phyloP scores from a whole-genome alignment of 2,329 filamentous ascomycete species.

The Cercospora citrullina region DNA sequence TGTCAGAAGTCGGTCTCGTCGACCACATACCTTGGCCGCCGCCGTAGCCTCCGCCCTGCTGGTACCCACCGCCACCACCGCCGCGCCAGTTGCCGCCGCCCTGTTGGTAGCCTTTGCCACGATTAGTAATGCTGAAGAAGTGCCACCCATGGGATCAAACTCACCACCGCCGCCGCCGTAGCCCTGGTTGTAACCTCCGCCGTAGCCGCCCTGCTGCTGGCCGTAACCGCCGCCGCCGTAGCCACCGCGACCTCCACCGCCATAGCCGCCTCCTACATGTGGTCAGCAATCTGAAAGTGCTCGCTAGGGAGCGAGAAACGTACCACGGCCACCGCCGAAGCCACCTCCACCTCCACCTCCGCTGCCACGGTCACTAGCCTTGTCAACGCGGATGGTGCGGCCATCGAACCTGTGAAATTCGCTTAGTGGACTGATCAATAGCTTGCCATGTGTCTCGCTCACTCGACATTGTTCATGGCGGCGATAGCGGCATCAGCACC shows the following conservation, averaged over 20 bases:
- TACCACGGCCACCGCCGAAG: slow-evolving; percentile 45
- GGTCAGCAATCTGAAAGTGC: not conserved
- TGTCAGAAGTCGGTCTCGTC: not conserved
- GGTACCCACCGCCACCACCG: slow-evolving; percentile 30
- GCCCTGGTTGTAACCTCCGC: slow-evolving; percentile 31
- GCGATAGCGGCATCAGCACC: slow-evolving; percentile 76
- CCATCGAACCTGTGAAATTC: slow-evolving; percentile 75
- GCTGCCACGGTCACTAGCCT: slow-evolving; percentile 78
- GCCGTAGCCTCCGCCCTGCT: slow-evolving; percentile 37
- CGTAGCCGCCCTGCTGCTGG: slow-evolving; percentile 31
- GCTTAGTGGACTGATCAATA: slow-evolving; percentile 12
- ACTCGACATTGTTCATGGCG: slow-evolving; percentile 89
- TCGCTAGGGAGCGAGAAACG: slow-evolving; percentile 11
- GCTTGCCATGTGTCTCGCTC: slow-evolving; percentile 42
- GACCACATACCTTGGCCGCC: slow-evolving; percentile 28
- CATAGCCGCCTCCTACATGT: slow-evolving; percentile 22
- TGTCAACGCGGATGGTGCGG: slow-evolving; percentile 91
- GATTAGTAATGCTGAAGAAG: slow-evolving; percentile 13
- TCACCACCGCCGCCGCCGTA: slow-evolving; percentile 35
- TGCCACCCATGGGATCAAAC: not conserved
- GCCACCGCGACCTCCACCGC: slow-evolving; percentile 24
- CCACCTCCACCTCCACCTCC: slow-evolving; percentile 61
- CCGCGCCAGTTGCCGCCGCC: slow-evolving; percentile 32
- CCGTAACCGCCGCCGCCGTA: slow-evolving; percentile 31
- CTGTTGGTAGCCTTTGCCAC: slow-evolving; percentile 32